Evolutionary conservation across 305 asterid species (phyloP), one percentile per base, ranked within the genome.

Genomic region (Fraxinus albicans): DNA sequence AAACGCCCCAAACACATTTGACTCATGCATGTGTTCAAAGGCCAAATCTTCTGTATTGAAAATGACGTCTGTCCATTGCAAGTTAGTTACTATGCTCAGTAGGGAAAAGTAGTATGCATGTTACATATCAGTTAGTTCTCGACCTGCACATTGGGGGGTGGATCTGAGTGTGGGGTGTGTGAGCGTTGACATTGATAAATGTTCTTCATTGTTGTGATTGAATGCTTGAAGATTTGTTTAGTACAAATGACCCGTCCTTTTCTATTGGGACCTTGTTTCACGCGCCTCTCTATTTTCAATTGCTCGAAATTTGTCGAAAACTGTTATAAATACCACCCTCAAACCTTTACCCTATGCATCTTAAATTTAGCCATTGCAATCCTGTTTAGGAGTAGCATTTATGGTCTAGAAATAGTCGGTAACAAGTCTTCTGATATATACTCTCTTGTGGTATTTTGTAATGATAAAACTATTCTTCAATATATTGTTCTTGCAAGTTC

Each of bases 191-290:
- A 27, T 47, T 25, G 21, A 33, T 50, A 12, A 79, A 23, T 40
- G 34, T 74, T 85, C 85, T 83, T 35, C 76, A 76, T 38, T 79
- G 47, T 42, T 10, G 81, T 85, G 82, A 86, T 87, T 85, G 85
- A n/a, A 35, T 34, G 80, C 78, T 85, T 87, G 91, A 86, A 78
- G 70, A 9, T 38, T 23, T 65, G 47, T 55, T n/a, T 55, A 55
- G 4, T n/a, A 75, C 42, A 76, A 69, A 76, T 31, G 75, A 40
- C 81, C 67, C 8, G 36, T 77, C 77, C 3, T 81, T 40, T 60
- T 77, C 0, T 12, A 8, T 42, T 63, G 78, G 47, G 83, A 53
- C 85, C 63, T 63, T 6, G 60, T 1, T 27, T 38, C 83, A 84
- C 80, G 70, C 76, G 84, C 19, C 33, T 79, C 85, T 79, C 86